Evolutionary conservation across 768 basidiomycete species (phyloP), one percentile per base, ranked within the genome.

Genomic region (Hygrophoropsis aurantiaca): DNA sequence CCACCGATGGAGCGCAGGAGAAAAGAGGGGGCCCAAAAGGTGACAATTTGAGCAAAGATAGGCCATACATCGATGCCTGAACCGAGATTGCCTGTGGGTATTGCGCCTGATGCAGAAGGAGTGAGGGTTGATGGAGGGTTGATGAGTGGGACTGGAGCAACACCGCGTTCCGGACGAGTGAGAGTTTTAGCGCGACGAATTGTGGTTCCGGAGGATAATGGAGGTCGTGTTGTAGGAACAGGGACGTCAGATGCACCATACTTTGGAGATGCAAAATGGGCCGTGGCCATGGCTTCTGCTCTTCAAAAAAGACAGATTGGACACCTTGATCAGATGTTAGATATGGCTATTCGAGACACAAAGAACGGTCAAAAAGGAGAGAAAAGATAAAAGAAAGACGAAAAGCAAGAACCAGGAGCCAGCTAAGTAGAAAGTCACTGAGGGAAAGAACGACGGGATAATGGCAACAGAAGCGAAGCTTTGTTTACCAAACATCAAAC

Each of bases 141-240:
- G 51, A 99, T 94, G 59, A 99, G 85, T 4, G 95, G 94, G 13
- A 89, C 87, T 27, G 94, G 91, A 4, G 93, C 93, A 40, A 97
- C 90, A 61, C 90, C 79, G 47, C 97, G 84, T 73, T 99, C 97
- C 59, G 97, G 97, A 49, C 92, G 81, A 42, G 91, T 97, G 56
- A 99, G 84, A 5, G 97, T 99, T 76, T 98, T 99, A 62, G 90
- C 90, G 44, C 94, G 80, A 45, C 86, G 85, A 46, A 93, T 73
- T 41, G 87, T 86, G 39, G 80, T 67, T 37, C 77, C 79, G 24
- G 77, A 67, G 13, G 73, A 62, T 32, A 66, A 45, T 13, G 82
- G 75, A 40, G 75, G 74, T 43, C 81, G 74, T 41, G 77, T 70
- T 9, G 84, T 87, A 24, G 82, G 82, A 47, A 83, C 83, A 53